Base-by-base conservation (phyloP, 116 monocot species). In the Iris pallida region DNA sequence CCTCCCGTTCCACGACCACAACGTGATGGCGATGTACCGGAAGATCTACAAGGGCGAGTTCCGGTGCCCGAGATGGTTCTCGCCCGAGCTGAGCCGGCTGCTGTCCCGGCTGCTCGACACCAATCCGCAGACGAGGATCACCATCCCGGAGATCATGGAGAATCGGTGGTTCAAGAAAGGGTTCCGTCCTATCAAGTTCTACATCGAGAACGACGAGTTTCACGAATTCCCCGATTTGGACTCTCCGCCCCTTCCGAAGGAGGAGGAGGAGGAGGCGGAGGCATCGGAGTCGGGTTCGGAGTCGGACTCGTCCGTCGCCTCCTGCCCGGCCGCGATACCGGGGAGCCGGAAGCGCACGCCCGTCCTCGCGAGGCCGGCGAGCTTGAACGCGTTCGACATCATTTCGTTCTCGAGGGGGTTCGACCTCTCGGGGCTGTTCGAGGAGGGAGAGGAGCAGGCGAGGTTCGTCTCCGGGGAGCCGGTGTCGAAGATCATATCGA, bases 31-130 rank as follows among this genome's bases (percentile, higher is more conserved):
- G 18, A 80, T 92, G 82, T 92, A 92, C 55, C 55, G 82, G 8
- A 92, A 92, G 63, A 92, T 88, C 18, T 72, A 68, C 57, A 80
- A 41, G 8, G 91, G 80, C 4, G 85, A 87, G 60, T 92, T 92
- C 79, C 81, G 83, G 0, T 90, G 81, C 79, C 86, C 90, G 20
- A 42, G 76, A n/a, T 86, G 90, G 90, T 90, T 90, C 78, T 86
- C 90, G 4, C 53, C 77, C 8, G 86, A 86, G 19, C 74, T 90
- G 42, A 52, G 59, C 7, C 73, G 53, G 45, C 64, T 90, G 4
- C 44, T 90, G 49, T 73, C 65, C 7, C 78, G 76, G 46, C 77
- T 90, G 30, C 78, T 90, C 18, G 86, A 81, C 18, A 86, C 83
- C 2, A 86, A 83, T 56, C 86, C 86, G 5, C 44, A 45, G 42